A percentile compares a stretch with the other conserved stretches of the same genome.
Evolutionary conservation across 352 stramenopile genomes (phyloP).

Genomic region (Phytophthora sojae): DNA sequence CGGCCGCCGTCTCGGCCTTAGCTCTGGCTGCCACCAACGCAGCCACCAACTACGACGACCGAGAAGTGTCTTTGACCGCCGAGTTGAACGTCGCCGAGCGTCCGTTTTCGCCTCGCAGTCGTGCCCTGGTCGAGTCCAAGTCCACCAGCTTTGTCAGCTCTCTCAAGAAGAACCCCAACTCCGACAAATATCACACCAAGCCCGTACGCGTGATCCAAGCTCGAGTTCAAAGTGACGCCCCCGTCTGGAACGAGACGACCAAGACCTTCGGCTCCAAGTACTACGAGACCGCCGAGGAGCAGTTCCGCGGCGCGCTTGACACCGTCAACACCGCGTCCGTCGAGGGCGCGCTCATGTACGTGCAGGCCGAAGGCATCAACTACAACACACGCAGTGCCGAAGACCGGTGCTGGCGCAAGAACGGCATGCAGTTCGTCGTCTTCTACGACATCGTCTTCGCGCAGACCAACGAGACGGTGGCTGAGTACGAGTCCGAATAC

Average conservation of each 20-base stretch:
- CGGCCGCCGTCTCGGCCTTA: constrained; percentile 21
- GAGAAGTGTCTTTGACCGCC: constrained; percentile 29
- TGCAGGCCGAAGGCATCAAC: constrained; percentile 65
- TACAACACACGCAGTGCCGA: constrained; percentile 39
- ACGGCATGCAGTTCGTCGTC: constrained; percentile 42
- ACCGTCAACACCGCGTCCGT: constrained; percentile 54
- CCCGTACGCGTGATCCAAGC: constrained; percentile 69
- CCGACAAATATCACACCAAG: constrained; percentile 62
- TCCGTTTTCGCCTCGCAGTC: constrained; percentile 6
- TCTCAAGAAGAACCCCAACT: constrained; percentile 42
- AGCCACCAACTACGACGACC: constrained; percentile 6
- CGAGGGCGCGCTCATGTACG: constrained; percentile 60
- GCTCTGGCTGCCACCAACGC: constrained; percentile 14
- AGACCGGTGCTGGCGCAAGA: constrained; percentile 44
- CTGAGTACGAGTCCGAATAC: constrained; percentile 43
- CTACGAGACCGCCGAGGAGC: constrained; percentile 35
- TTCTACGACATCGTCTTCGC: constrained; percentile 50
- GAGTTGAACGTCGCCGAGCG: constrained; percentile 28
- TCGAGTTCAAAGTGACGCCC: constrained; percentile 65
- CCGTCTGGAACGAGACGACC: constrained; percentile 53
- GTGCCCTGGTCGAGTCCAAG: constrained; percentile 20
- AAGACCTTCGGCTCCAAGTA: constrained; percentile 54
- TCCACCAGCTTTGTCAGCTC: constrained; percentile 31
- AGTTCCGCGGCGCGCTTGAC: constrained; percentile 48
- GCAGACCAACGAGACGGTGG: constrained; percentile 39